These are phyloP conservation scores for Pseudoneurospora amorphoporcata DNA, from an alignment of 495 filamentous ascomycete species.

Conservation along the genomic window DNA sequence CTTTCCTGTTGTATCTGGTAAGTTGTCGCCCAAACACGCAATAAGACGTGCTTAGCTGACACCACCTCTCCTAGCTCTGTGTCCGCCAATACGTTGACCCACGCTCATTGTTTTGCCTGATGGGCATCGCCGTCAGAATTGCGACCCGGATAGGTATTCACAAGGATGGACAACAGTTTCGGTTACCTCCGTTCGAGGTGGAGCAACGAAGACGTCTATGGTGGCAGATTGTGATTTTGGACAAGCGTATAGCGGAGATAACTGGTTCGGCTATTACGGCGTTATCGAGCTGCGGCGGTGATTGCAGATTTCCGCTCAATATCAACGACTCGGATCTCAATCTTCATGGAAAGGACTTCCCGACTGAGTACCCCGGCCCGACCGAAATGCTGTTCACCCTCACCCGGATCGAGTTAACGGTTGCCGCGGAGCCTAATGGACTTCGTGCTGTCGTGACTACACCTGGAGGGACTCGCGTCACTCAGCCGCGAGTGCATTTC, in stretches of 20 bases:
- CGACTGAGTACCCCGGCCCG: constrained; percentile 29
- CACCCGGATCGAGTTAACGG: constrained; percentile 38
- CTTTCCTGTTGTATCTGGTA: constrained; percentile 46
- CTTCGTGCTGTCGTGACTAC: constrained; percentile 12
- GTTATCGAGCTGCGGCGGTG: constrained; percentile 33
- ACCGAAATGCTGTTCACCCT: constrained; percentile 44
- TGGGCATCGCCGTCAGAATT: constrained; percentile 56
- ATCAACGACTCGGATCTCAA: constrained; percentile 48
- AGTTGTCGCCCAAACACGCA: constrained; percentile 3
- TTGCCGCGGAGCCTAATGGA: constrained; percentile 33
- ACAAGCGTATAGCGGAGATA: constrained; percentile 53
- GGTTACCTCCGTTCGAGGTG: constrained; percentile 55
- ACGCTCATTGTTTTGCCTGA: constrained; percentile 40
- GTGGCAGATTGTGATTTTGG: constrained; percentile 61
- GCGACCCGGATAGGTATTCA: constrained; percentile 60
- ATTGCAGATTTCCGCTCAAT: constrained; percentile 42
- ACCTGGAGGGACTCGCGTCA: constrained; percentile 9
- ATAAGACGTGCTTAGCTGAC: background rate
- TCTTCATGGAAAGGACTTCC: constrained; percentile 34
- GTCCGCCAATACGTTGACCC: constrained; percentile 39
- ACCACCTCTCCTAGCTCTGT: constrained; percentile 26
- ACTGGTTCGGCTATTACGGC: constrained; percentile 54
- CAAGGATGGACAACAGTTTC: constrained; percentile 49
- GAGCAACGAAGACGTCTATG: constrained; percentile 60
- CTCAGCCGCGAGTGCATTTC: constrained; percentile 26